Base-by-base conservation (phyloP, 2,329 filamentous ascomycete species). In the Sporothrix phasma region DNA sequence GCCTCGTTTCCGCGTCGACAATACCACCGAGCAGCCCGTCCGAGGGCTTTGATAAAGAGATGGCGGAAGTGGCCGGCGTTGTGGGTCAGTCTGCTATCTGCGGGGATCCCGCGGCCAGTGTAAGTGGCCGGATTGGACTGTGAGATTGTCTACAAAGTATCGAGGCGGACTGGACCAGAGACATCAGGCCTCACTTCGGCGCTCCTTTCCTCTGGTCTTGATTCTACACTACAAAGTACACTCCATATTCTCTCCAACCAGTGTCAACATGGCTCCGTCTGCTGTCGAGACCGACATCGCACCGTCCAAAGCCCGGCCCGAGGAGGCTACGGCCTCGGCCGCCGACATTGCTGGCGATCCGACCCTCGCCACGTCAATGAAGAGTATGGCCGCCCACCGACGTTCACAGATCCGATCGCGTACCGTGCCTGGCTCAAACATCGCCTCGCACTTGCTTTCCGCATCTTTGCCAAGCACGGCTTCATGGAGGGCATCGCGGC, bases 401-500 rank as follows among this genome's bases (percentile, higher is more conserved):
- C 62, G 29, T 68, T 70, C 29, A 56, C 53, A 3, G 69, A 70
- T 43, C 64, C 65, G 43, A 41, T 74, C 19, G 72, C 79, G 37
- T 76, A 82, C 67, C 76, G 80, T 15, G 74, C 79, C 56, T 81
- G 81, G 68, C 74, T 83, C 31, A 83, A 83, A 69, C 77, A 80
- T 46, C 76, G 80, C 39, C 75, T 85, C 5, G 80, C 79, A 0
- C 75, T 80, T 34, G 82, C 80, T 2, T 84, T 84, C 70, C 78
- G 81, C n/a, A 79, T 84, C 63, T 84, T 84, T 66, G 81, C 79
- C 11, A 80, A 81, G 68, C 74, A 78, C 53, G 81, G 80, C 17
- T 84, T 79, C 68, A 80, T 83, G 66, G 83, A 85, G 73, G 83
- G 83, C 17, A 82, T 87, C 37, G 84, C 84, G 84, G 85, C 1